Conservation (phyloP, 306 rosid genomes). For the Psophocarpus tetragonolobus region DNA sequence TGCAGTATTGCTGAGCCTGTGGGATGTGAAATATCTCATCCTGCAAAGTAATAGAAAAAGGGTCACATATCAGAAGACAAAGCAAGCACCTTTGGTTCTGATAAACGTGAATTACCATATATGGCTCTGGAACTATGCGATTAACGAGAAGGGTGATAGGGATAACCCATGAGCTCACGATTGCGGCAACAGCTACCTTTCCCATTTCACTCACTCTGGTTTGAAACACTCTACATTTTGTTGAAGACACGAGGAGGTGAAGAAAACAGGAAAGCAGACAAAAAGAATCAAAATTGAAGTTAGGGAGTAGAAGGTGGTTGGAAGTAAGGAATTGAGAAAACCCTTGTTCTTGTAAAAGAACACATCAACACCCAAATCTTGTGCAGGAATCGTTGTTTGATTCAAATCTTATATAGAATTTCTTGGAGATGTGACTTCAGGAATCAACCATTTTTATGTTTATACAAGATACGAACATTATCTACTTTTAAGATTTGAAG, state of each 20-base stretch:
- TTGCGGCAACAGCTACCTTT: conserved; percentile 56
- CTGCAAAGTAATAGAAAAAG: conserved; percentile 36
- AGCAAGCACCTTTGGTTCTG: background rate
- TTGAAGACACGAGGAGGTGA: background rate
- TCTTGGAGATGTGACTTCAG: too few relatives aligned
- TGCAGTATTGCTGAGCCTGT: conserved; percentile 78
- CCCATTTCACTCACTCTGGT: conserved; percentile 52
- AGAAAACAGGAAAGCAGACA: background rate
- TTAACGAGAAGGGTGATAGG: conserved; percentile 66
- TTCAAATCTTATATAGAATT: too few relatives aligned
- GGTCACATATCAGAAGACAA: background rate
- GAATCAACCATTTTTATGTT: too few relatives aligned
- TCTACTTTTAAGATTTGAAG: too few relatives aligned
- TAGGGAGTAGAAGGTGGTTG: too few relatives aligned
- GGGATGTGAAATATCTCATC: conserved; percentile 93
- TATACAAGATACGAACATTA: too few relatives aligned
- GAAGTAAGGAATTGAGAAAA: too few relatives aligned
- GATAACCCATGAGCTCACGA: conserved; percentile 78
- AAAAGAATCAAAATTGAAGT: too few relatives aligned
- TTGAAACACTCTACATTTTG: background rate
- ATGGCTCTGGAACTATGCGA: conserved; percentile 69
- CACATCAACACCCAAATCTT: too few relatives aligned
- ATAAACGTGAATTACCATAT: conserved; percentile 57
- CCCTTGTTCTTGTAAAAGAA: too few relatives aligned
- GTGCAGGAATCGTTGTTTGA: too few relatives aligned